phyloP scores from a whole-genome alignment of 495 filamentous ascomycete species.

The Aspergillus biplanus region DNA sequence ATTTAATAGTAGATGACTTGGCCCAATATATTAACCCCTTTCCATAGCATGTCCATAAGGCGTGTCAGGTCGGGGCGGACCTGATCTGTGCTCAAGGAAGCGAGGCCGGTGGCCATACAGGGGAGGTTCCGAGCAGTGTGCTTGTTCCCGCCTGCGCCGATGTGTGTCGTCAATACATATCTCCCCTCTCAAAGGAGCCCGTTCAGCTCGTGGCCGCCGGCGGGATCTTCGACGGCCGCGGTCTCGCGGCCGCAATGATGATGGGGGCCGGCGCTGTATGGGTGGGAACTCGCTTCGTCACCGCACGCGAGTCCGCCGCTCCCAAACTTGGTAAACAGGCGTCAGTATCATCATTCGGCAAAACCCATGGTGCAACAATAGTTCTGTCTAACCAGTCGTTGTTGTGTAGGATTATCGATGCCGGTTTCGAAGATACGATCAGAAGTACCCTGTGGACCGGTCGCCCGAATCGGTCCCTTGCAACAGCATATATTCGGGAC shows the following conservation, averaged over 20 bases:
- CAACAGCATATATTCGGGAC: neutral
- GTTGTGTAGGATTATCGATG: slow-evolving; percentile 8
- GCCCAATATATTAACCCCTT: too few relatives aligned
- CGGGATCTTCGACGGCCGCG: slow-evolving; percentile 89
- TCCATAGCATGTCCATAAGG: slow-evolving; percentile 88
- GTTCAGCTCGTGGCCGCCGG: slow-evolving; percentile 93
- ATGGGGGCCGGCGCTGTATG: slow-evolving; percentile 90
- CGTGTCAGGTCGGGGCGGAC: slow-evolving; percentile 82
- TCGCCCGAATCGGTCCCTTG: neutral
- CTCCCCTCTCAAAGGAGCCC: slow-evolving; percentile 79
- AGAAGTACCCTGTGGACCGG: slow-evolving; percentile 5
- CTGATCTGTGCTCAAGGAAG: slow-evolving; percentile 92
- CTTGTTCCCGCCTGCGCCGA: slow-evolving; percentile 88
- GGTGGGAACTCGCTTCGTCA: slow-evolving; percentile 93
- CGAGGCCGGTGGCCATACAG: slow-evolving; percentile 88
- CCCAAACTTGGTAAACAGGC: neutral
- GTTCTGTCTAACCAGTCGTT: neutral
- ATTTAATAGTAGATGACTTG: too few relatives aligned
- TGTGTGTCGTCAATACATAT: slow-evolving; percentile 76
- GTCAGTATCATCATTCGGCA: neutral
- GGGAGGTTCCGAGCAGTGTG: slow-evolving; percentile 83
- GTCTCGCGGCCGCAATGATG: slow-evolving; percentile 86
- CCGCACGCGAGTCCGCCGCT: neutral
- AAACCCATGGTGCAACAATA: too few relatives aligned
- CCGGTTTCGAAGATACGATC: neutral